Percentiles rank a stretch among this genome's conserved stretches.
Evolutionary conservation across 2,329 filamentous ascomycete species (phyloP).

Genomic region (Diaporthe sp.): DNA sequence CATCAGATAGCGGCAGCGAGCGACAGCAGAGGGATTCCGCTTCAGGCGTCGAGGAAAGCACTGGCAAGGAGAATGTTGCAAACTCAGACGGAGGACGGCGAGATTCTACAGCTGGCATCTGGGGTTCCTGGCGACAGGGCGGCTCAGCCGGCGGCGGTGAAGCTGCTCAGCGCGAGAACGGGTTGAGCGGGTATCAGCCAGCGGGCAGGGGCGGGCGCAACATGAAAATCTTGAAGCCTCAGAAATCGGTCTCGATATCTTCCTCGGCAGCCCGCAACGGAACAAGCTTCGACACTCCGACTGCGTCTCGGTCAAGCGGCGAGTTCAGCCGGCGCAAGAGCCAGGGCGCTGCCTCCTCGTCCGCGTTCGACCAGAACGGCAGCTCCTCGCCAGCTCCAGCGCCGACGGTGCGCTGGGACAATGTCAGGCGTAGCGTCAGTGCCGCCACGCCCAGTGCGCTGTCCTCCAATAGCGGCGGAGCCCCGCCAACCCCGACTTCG

Average conservation of each 20-base stretch:
- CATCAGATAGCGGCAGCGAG: constrained; percentile 60
- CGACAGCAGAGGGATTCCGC: constrained; percentile 54
- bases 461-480: constrained; percentile 44
- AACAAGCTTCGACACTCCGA: constrained; percentile 64
- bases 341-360: constrained; percentile 54
- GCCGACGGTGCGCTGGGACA: constrained; percentile 62
- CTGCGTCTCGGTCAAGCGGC: constrained; percentile 57
- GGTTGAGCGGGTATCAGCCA: constrained; percentile 77
- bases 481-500: constrained; percentile 44
- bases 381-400: constrained; percentile 41
- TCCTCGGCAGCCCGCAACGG: constrained; percentile 66
- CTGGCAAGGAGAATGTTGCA: constrained; percentile 44
- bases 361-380: constrained; percentile 42
- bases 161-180: constrained; percentile 63
- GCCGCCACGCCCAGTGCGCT: constrained; percentile 42
- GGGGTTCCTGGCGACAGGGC: constrained; percentile 78
- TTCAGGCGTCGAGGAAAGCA: constrained; percentile 46
- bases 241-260: constrained; percentile 67
- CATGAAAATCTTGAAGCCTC: constrained; percentile 92
- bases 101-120: constrained; percentile 69
- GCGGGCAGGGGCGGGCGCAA: constrained; percentile 70
- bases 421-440: constrained; percentile 61
- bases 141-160: constrained; percentile 63
- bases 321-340: constrained; percentile 67
- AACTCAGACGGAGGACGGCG: constrained; percentile 51